Conservation (phyloP, 78 protist genomes). For the Bigelowiella natans region DNA sequence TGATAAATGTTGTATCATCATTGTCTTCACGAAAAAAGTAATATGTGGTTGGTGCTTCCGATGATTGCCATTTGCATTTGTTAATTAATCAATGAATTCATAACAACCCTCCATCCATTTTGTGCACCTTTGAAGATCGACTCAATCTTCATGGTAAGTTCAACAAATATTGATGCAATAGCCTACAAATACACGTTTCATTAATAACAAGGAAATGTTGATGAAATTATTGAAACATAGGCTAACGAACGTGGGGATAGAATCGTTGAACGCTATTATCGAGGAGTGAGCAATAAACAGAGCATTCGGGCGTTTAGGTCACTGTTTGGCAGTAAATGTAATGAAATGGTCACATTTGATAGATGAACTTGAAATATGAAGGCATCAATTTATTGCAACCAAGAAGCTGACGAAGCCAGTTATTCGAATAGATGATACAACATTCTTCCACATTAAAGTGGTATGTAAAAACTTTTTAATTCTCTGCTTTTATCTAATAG, state of each 20-base stretch:
- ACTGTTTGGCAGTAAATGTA: not conserved
- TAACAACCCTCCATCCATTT: too few species aligned
- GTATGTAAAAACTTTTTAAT: too few species aligned
- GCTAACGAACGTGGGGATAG: not conserved
- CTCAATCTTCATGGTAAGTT: not conserved
- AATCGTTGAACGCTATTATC: not conserved
- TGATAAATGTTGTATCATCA: too few species aligned
- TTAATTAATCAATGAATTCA: too few species aligned
- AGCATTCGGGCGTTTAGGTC: not conserved
- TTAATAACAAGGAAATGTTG: too few species aligned
- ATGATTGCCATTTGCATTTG: too few species aligned
- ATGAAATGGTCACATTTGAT: not conserved
- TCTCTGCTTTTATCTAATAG: too few species aligned
- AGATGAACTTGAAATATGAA: not conserved
- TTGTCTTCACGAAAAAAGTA: too few species aligned
- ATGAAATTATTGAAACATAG: too few species aligned
- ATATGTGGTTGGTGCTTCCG: too few species aligned
- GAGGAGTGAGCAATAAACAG: not conserved
- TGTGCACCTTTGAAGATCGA: too few species aligned
- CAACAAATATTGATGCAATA: not conserved
- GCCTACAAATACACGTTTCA: not conserved
- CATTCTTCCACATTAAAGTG: not conserved
- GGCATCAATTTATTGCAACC: not conserved
- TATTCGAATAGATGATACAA: not conserved
- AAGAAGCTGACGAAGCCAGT: not conserved